These are phyloP conservation scores for Penicillium sp. DNA, from an alignment of 2,329 filamentous ascomycete species.

Conservation along the genomic window DNA sequence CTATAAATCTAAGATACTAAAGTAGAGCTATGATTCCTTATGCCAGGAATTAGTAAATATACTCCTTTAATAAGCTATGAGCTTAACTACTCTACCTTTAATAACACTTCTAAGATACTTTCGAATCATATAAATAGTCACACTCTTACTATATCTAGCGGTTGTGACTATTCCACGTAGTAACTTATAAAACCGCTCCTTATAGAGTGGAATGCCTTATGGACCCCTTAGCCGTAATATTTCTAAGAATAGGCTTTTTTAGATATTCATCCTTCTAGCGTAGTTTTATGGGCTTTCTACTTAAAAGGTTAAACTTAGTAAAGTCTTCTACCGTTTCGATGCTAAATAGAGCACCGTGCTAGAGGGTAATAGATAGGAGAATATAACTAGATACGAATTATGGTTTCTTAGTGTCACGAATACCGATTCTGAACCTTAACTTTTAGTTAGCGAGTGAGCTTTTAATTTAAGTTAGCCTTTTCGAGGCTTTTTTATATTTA, in stretches of 20 bases:
- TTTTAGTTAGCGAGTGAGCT: background rate
- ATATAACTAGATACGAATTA: conserved; percentile 17
- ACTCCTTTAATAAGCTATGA: background rate
- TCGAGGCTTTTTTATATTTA: background rate
- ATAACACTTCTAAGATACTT: conserved; percentile 15
- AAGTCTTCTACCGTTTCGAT: conserved; percentile 15
- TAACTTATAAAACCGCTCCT: conserved; percentile 11
- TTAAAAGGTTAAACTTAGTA: conserved; percentile 13
- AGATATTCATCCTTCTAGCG: conserved; percentile 21
- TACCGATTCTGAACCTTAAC: conserved; percentile 16
- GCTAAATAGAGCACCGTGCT: conserved; percentile 17
- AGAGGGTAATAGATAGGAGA: conserved; percentile 15
- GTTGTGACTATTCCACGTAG: conserved; percentile 9
- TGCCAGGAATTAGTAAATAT: conserved; percentile 8
- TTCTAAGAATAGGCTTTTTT: conserved; percentile 17
- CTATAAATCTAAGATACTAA: conserved; percentile 23
- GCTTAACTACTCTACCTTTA: conserved; percentile 7
- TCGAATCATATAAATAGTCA: conserved; percentile 1
- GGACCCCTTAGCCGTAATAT: conserved; percentile 15
- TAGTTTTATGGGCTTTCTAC: conserved; percentile 7
- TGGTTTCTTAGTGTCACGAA: conserved; percentile 16
- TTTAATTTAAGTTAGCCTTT: background rate
- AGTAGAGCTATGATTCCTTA: conserved; percentile 22
- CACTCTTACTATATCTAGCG: conserved; percentile 13
- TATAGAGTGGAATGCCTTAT: conserved; percentile 16